Evolutionary conservation across 352 stramenopile genomes (phyloP), one percentile per base, ranked within the genome.

Genomic region (Phytophthora boehmeriae): DNA sequence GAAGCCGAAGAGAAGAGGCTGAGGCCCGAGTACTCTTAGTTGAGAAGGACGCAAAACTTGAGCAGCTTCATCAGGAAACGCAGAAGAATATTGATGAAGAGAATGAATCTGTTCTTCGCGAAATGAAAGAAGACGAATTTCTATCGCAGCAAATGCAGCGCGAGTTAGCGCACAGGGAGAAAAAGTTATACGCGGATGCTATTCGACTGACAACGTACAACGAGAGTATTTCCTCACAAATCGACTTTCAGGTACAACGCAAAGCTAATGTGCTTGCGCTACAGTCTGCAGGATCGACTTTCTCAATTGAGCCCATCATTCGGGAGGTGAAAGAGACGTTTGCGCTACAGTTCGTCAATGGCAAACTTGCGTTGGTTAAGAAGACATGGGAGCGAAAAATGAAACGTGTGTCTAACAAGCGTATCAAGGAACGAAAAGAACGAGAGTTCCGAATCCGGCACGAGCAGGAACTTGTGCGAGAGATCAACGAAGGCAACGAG

Each of bases 331-430:
- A 90, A 47, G 68, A 83, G 25, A 69, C 63, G 2, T 93, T 80
- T 61, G 80, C 80, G 0, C 35, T 47, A 13, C 71, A 83, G n/a
- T 91, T 78, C 39, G 75, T 90, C 1, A 61, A 80, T 22, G 77
- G 83, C 0, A 74, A 82, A 34, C 38, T 93, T 0, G 74, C 82
- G 1, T 48, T 92, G 6, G 68, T 87, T 2, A 75, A 68, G 41
- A 93, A 93, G 39, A 91, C 80, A 0, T 93, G 85, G 85, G 69
- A 87, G 43, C 54, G 85, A 16, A 90, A 90, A 59, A 78, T 78
- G 6, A 76, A 73, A 10, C 78, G 80, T 0, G 57, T 89, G 0
- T 52, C 53, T 0, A 78, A 81, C 8, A 75, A 84, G 22, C 73
- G 83, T 0, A 66, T 68, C 5, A 70, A 73, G 10, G 78, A 78